Percentiles rank a stretch among this genome's conserved stretches.
Evolutionary conservation across 2,329 filamentous ascomycete genomes (phyloP).

Genomic region (Apiospora koreana): DNA sequence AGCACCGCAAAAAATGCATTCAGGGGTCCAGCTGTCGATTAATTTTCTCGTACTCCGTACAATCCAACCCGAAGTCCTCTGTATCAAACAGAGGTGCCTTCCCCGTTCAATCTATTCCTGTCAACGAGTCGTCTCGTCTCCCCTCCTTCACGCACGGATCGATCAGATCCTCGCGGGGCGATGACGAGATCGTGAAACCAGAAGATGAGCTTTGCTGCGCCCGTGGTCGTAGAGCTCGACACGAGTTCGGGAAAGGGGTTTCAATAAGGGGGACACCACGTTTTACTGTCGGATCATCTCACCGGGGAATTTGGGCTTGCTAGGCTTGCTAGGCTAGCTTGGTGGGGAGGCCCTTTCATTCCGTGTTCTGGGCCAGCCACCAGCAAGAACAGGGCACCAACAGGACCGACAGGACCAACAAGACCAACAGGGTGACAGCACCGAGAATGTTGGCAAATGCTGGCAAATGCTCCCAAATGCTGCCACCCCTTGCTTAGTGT

Average conservation of each 20-base stretch:
- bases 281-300: conserved; percentile 3
- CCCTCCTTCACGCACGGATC: background rate
- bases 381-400: background rate
- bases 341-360: background rate
- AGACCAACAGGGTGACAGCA: too few species aligned
- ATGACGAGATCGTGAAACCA: conserved; percentile 6
- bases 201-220: conserved; percentile 1
- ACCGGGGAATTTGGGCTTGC: background rate
- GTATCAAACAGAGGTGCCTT: background rate
- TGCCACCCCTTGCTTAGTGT: background rate
- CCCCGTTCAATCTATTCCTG: background rate
- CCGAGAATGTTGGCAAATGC: background rate
- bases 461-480: background rate
- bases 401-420: too few species aligned
- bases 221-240: background rate
- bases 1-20: too few species aligned
- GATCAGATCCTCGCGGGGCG: conserved; percentile 3
- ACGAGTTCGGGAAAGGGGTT: conserved; percentile 3
- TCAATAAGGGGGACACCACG: background rate
- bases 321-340: too few species aligned
- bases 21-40: background rate
- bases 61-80: background rate
- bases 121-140: background rate
- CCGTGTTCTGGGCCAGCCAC: too few species aligned
- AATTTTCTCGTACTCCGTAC: background rate